Evolutionary conservation across 768 basidiomycete species (phyloP).

Genomic region (Cubamyces sp.): DNA sequence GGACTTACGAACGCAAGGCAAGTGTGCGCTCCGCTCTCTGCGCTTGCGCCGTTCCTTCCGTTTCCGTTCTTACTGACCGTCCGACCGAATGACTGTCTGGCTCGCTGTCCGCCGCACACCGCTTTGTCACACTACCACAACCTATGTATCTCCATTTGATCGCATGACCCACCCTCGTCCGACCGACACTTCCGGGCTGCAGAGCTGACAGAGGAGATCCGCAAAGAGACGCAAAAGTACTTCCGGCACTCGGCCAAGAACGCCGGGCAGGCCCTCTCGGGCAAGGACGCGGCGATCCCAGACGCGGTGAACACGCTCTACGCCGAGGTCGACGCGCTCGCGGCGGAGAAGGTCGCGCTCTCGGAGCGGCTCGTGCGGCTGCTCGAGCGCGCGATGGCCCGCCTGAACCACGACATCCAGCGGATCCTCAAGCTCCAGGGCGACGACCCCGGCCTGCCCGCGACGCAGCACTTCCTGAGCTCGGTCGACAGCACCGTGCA

Average conservation of each 20-base stretch:
- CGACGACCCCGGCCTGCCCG: conserved; percentile 42
- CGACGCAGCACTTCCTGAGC: conserved; percentile 33
- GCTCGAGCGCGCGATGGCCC: conserved; percentile 49
- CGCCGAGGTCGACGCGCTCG: conserved; percentile 38
- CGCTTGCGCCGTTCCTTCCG: not conserved
- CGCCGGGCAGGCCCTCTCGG: conserved; percentile 28
- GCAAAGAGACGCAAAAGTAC: conserved; percentile 47
- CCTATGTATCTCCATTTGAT: too few relatives aligned
- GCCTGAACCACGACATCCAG: conserved; percentile 51
- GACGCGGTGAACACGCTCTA: conserved; percentile 38
- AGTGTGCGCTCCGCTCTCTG: not conserved
- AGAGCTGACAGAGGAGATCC: conserved; percentile 51
- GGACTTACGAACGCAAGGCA: conserved; percentile 48
- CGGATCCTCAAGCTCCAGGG: conserved; percentile 50
- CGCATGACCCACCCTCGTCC: too few relatives aligned
- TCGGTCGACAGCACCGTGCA: conserved; percentile 40
- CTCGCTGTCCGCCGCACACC: too few relatives aligned
- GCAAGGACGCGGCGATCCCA: conserved; percentile 43
- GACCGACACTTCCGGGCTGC: not conserved
- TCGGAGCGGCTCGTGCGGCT: conserved; percentile 49
- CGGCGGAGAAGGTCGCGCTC: conserved; percentile 48
- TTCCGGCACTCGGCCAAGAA: conserved; percentile 47
- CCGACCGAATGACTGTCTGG: too few relatives aligned
- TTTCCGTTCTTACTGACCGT: too few relatives aligned
- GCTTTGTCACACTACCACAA: too few relatives aligned